phyloP scores from a whole-genome alignment of 2,329 filamentous ascomycete genomes.

The Ceratocystis cacaofunesta region DNA sequence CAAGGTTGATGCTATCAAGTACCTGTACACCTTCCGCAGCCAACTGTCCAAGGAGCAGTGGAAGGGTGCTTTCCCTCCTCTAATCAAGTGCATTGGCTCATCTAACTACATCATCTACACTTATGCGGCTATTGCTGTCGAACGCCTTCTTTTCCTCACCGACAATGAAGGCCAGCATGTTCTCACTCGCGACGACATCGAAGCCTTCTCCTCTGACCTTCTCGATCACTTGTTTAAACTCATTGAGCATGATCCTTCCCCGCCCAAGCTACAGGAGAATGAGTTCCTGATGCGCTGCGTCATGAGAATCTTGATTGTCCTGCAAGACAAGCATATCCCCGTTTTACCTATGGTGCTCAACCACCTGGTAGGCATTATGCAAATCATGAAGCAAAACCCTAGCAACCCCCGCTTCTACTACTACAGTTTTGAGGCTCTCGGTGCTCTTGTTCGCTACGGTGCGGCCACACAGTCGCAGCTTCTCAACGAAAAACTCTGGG shows the following conservation, averaged over 20 bases:
- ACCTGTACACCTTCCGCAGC: constrained; percentile 90
- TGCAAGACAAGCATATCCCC: constrained; percentile 63
- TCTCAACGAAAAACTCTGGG: constrained; percentile 68
- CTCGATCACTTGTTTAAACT: constrained; percentile 81
- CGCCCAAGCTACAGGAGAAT: constrained; percentile 94
- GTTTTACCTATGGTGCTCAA: constrained; percentile 65
- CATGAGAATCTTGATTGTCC: constrained; percentile 91
- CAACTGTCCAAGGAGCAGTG: constrained; percentile 86
- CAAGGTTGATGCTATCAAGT: constrained; percentile 97
- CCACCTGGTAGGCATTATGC: constrained; percentile 77
- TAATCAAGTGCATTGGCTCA: constrained; percentile 82
- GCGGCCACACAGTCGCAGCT: constrained; percentile 49
- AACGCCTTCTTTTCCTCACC: constrained; percentile 73
- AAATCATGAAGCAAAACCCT: constrained; percentile 83
- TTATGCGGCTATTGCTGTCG: constrained; percentile 92
- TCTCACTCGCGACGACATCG: constrained; percentile 65
- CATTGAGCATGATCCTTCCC: constrained; percentile 68
- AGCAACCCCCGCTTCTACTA: constrained; percentile 98
- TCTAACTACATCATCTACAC: constrained; percentile 94
- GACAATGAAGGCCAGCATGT: constrained; percentile 62
- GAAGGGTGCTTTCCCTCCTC: constrained; percentile 72
- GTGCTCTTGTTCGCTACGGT: constrained; percentile 65
- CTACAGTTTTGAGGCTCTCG: constrained; percentile 90
- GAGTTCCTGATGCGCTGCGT: constrained; percentile 98
- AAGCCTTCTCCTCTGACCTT: constrained; percentile 70